phyloP scores from a whole-genome alignment of 1,284 basidiomycete genomes.

The Cutaneotrichosporon sp. region DNA sequence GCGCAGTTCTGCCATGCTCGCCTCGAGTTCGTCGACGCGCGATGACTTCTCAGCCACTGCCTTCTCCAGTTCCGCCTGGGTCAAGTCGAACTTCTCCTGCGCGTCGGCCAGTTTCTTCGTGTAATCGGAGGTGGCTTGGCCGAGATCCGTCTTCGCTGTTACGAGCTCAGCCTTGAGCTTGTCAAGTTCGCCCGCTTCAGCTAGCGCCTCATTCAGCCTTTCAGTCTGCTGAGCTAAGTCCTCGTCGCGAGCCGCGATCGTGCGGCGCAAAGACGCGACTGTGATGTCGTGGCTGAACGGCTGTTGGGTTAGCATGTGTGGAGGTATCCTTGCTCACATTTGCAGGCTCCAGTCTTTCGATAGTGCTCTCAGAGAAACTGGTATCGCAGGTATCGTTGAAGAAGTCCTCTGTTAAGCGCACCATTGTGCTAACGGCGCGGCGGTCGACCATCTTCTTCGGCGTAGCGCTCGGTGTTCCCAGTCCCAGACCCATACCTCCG shows the following conservation, averaged over 20 bases:
- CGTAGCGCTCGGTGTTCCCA: constrained; percentile 12
- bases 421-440: constrained; percentile 42
- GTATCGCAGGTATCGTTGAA: background rate
- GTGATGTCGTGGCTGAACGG: constrained; percentile 31
- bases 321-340: background rate
- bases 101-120: constrained; percentile 22
- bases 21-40: constrained; percentile 36
- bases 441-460: constrained; percentile 29
- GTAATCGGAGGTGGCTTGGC: constrained; percentile 17
- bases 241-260: constrained; percentile 29
- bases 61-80: constrained; percentile 26
- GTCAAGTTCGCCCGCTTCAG: constrained; percentile 12
- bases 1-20: constrained; percentile 32
- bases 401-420: constrained; percentile 27
- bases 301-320: constrained; percentile 8
- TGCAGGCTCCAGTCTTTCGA: constrained; percentile 10
- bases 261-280: constrained; percentile 28
- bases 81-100: constrained; percentile 29
- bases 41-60: constrained; percentile 26
- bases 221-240: constrained; percentile 21
- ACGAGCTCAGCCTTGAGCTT: constrained; percentile 10
- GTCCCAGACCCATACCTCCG: constrained; percentile 28
- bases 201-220: constrained; percentile 4
- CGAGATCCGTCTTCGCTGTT: constrained; percentile 11
- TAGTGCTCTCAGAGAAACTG: background rate